Base-by-base conservation (phyloP, 345 rosid genomes). In the Gossypioides kirkii region DNA sequence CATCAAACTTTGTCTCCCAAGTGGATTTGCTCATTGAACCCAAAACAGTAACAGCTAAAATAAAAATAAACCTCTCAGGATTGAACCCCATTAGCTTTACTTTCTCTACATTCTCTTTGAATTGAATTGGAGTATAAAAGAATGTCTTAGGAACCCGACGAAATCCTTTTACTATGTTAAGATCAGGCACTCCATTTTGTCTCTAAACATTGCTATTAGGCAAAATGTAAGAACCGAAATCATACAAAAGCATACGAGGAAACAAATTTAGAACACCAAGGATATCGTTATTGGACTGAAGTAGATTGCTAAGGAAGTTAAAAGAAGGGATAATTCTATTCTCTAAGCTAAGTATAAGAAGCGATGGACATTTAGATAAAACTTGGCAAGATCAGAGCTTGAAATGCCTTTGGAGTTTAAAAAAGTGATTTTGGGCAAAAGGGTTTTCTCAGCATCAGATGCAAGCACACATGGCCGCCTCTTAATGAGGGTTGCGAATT, bases 381-480 rank as follows among this genome's bases (percentile, higher is more conserved):
- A 2, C 8, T 23, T 38, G 43, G 64, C 61, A 61, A 79, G 23
- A 0, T 72, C 77, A 25, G 66, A 1, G 16, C 20, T 41, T 47
- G 81, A 79, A 12, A 79, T 13, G 2, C 77, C 74, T 32, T 25
- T 53, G 20, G 80, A 61, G 45, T 61, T 16, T 2, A 61, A 61
- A 32, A 61, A 61, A 11, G 74, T 54, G 2, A 79, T 14, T 25
- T 82, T 82, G 55, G 82, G 79, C 77, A 77, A 65, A 69, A 82
- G 65, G 45, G 45, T 61, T 61, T 61, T 61, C 65, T 61, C 65
- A 32, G 3, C 45, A 32, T 2, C 3, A 36, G 43, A 61, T 32
- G 18, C 14, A 8, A 61, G 65, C 22, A 61, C 2, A 61, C 45
- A 1, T 0, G 45, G 45, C 10, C 10, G 0, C 65, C 3, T 32